Base-by-base conservation (phyloP, 768 basidiomycete genomes). In the Calocera cornea region DNA sequence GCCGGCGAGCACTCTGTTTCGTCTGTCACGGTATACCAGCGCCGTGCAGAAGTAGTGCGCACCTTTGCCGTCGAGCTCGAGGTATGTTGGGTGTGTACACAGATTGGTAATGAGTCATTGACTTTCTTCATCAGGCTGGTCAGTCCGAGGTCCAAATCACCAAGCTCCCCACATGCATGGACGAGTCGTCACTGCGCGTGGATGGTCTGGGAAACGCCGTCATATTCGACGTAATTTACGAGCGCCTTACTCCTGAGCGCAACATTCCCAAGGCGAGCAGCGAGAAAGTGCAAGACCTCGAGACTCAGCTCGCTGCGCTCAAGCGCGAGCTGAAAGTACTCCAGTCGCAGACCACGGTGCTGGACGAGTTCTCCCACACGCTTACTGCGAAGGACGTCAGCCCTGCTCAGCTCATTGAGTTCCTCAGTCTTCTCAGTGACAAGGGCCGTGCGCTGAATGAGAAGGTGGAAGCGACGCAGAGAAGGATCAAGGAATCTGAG, bases 181-280 rank as follows among this genome's bases (percentile, higher is more conserved):
- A 85, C 71, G 78, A 79, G 1, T 76, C 83, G 31, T 83, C 83
- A 24, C 77, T 83, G 41, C 79, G 86, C 36, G 80, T 86, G 16
- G 81, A 83, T 60, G 83, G 82, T 1, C 24, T 70, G 7, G 79
- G 77, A 1, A 74, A 77, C 31, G 80, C 81, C 5, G 81, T 81
- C 67, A 76, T 87, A 10, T 80, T 81, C 69, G 85, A 86, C 73
- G 81, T 86, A 34, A 79, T 82, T n/a, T 84, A 82, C 73, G 38
- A 60, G 31, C 54, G 24, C 10, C 54, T 27, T 27, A 11, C 54
- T 60, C 31, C 54, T 19, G 11, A 11, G 14, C 54, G 22, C 24
- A 47, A 27, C 54, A 27, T 22, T 10, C 54, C 54, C 54, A 29
- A 60, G 19, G 27, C 24, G 27, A 29, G 11, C 24, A 29, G 31